These are phyloP conservation scores for Tylopilus subfusipes DNA, from an alignment of 768 basidiomycete species.

Conservation along the genomic window DNA sequence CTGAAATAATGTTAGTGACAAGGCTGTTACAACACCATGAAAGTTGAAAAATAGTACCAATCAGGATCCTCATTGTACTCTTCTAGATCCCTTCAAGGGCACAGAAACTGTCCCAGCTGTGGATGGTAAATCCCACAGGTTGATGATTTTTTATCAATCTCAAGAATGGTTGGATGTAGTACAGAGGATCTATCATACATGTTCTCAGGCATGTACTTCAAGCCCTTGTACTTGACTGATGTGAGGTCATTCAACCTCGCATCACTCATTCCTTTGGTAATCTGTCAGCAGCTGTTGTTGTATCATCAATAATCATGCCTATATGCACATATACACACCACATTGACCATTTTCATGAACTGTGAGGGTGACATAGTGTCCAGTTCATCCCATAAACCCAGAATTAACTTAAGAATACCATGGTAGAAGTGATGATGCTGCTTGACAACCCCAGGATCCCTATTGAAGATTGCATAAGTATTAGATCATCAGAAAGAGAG, in stretches of 20 bases:
- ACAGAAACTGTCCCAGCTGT: not conserved
- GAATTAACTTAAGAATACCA: not conserved
- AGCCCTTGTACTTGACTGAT: not conserved
- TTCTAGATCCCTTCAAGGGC: not conserved
- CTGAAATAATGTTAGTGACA: not conserved
- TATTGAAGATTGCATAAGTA: not conserved
- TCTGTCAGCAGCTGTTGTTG: not conserved
- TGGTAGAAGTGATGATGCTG: not conserved
- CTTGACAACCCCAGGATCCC: not conserved
- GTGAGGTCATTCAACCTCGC: not conserved
- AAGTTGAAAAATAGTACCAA: too few species aligned
- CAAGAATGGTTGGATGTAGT: not conserved
- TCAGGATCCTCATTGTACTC: not conserved
- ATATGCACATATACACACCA: not conserved
- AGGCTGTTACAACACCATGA: too few species aligned
- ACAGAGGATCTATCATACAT: not conserved
- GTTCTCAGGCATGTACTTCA: not conserved
- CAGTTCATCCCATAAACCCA: not conserved
- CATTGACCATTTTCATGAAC: too few species aligned
- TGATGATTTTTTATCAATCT: not conserved
- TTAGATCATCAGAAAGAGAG: too few species aligned
- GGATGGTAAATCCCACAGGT: too few species aligned
- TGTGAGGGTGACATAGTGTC: not conserved
- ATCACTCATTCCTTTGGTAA: not conserved
- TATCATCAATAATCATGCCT: not conserved